These are phyloP conservation scores for Fusarium sp. DNA, from an alignment of 2,329 filamentous ascomycete genomes.

Conservation along the genomic window DNA sequence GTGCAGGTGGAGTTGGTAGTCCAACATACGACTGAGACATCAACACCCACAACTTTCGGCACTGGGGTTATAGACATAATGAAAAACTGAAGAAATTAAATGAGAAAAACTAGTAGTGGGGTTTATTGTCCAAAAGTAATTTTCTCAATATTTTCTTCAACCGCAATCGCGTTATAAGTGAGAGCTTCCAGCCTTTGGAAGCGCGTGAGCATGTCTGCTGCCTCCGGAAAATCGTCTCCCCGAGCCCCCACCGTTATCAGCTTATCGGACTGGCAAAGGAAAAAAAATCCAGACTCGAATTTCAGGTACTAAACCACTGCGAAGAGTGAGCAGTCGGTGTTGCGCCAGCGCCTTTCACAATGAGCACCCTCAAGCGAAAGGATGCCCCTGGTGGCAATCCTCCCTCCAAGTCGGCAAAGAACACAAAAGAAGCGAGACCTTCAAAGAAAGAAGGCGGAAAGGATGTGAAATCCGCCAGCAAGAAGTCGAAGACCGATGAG, in stretches of 20 bases:
- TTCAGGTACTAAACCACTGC: constrained; percentile 34
- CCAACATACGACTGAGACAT: background rate
- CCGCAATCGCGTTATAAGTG: background rate
- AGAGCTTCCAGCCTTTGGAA: background rate
- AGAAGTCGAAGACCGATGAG: constrained; percentile 48
- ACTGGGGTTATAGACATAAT: background rate
- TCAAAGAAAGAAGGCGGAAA: constrained; percentile 58
- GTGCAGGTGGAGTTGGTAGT: background rate
- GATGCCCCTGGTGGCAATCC: constrained; percentile 65
- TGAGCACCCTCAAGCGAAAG: constrained; percentile 70
- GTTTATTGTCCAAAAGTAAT: background rate
- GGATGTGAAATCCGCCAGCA: constrained; percentile 45
- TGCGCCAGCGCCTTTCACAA: constrained; percentile 51
- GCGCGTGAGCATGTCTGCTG: background rate
- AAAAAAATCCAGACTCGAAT: constrained; percentile 48
- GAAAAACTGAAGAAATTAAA: background rate
- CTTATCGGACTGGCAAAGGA: constrained; percentile 38
- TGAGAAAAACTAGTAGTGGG: too few species aligned
- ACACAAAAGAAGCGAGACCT: constrained; percentile 58
- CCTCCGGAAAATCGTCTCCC: background rate
- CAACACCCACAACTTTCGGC: background rate
- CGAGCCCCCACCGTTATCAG: constrained; percentile 22
- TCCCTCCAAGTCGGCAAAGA: constrained; percentile 61
- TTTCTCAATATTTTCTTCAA: background rate
- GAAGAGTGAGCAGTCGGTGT: constrained; percentile 42